A percentile compares a stretch with the other conserved stretches of the same genome.
These are phyloP conservation scores for Metarhizium album DNA, from an alignment of 2,329 filamentous ascomycete species.

Conservation along the genomic window DNA sequence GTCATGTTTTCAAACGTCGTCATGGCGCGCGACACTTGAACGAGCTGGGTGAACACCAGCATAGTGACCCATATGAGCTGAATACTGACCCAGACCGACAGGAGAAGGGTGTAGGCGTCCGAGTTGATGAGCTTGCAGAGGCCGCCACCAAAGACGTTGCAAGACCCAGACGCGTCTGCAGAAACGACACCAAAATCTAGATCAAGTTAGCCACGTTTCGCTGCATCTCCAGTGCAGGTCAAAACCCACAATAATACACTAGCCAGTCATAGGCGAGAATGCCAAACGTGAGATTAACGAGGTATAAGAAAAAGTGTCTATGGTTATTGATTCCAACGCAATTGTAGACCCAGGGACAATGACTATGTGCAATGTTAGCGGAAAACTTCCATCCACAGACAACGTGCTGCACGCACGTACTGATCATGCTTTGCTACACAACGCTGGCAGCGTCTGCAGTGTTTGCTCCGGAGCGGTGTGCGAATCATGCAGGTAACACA, in stretches of 20 bases:
- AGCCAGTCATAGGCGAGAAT: slow-evolving; percentile 64
- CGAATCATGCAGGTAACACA: slow-evolving; percentile 92
- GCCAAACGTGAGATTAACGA: slow-evolving; percentile 65
- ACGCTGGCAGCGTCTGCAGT: slow-evolving; percentile 81
- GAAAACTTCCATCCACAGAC: not conserved
- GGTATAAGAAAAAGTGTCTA: slow-evolving; percentile 87
- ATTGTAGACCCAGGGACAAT: slow-evolving; percentile 97
- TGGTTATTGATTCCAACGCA: slow-evolving; percentile 95
- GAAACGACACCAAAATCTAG: slow-evolving; percentile 54
- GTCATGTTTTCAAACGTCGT: slow-evolving; percentile 98
- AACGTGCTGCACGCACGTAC: slow-evolving; percentile 43
- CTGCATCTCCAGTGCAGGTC: not conserved
- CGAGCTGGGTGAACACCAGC: slow-evolving; percentile 85
- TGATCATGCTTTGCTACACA: slow-evolving; percentile 97
- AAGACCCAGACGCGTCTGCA: slow-evolving; percentile 42
- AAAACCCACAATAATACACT: slow-evolving; percentile 55
- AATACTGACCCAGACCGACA: slow-evolving; percentile 67
- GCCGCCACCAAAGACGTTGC: slow-evolving; percentile 63
- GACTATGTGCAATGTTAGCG: slow-evolving; percentile 38
- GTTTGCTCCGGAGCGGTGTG: slow-evolving; percentile 86
- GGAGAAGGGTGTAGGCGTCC: slow-evolving; percentile 73
- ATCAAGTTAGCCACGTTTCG: not conserved
- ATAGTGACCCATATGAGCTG: slow-evolving; percentile 97
- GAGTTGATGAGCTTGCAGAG: slow-evolving; percentile 69
- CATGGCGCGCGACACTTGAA: slow-evolving; percentile 84